Base-by-base conservation (phyloP, 768 basidiomycete species). In the Phlebiopsis gigantea region DNA sequence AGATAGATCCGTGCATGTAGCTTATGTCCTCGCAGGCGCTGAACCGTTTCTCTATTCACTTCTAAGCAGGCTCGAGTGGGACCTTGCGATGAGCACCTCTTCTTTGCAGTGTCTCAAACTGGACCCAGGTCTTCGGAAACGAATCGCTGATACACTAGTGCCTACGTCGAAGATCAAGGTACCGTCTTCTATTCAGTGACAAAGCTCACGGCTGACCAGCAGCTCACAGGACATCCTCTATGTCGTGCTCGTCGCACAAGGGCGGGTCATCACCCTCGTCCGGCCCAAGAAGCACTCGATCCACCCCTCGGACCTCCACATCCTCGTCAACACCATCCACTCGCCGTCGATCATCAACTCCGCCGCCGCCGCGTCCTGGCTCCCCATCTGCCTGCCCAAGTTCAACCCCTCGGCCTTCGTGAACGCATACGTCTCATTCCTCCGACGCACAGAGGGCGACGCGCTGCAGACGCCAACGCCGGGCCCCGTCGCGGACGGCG, bases 271-370 rank as follows among this genome's bases (percentile, higher is more conserved):
- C 24, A 94, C 93, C 1, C 77, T 99, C 7, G 85, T 95, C 8
- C 76, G 96, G 57, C 96, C 96, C 0, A 86, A 80, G 67, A 95
- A 90, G 66, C 96, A 98, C 66, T 94, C 93, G 0, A 93, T 99
- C 63, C 94, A 99, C 68, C 94, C 94, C 19, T 84, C 90, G 85
- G 97, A 98, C 66, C 83, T 99, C 19, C 94, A 97, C 66, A 85
- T 97, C 48, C 79, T 98, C 28, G 77, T 98, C 53, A 98, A 96
- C 67, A 96, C 94, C 2, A 81, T 98, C 7, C 82, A 89, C 56
- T 81, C 90, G 0, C 89, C 92, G 0, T 88, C 92, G 1, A 83
- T 89, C 61, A 75, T 78, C 57, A 88, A 85, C 66, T 88, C 86
- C 1, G 84, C 86, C 8, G 87, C 86, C 5, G 77, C 93, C 6